Conservation (phyloP, 345 rosid genomes). For the Populus davidiana region DNA sequence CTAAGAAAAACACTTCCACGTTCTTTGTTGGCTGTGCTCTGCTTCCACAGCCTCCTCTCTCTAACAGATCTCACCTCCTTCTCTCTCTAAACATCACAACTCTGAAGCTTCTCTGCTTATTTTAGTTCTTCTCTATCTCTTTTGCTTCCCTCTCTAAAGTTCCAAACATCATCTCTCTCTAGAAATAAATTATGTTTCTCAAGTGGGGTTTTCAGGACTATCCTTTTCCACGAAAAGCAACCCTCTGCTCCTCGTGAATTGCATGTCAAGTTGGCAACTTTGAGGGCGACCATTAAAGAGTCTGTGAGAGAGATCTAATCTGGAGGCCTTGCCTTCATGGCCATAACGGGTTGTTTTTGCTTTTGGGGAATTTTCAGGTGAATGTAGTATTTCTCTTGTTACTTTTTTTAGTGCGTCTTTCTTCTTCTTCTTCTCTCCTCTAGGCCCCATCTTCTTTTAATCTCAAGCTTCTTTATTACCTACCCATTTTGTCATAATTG, state of each 20-base stretch:
- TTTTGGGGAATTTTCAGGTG: conserved; percentile 35
- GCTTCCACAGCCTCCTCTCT: conserved; percentile 26
- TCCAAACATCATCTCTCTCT: background rate
- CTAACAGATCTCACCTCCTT: conserved; percentile 38
- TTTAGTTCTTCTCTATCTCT: conserved; percentile 16
- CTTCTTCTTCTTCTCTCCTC: conserved; percentile 9
- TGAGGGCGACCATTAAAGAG: background rate
- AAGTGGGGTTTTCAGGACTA: conserved; percentile 16
- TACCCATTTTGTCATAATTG: background rate
- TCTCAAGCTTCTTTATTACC: background rate
- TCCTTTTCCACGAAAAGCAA: conserved; percentile 47
- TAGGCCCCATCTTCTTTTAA: background rate
- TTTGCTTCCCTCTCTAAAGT: conserved; percentile 8
- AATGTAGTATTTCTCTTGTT: conserved; percentile 17
- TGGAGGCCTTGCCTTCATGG: conserved; percentile 26
- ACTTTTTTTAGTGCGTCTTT: conserved; percentile 16
- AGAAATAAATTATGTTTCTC: conserved; percentile 2
- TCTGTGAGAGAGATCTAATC: conserved; percentile 33
- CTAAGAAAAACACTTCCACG: too few species aligned
- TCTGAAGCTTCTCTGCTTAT: conserved; percentile 15
- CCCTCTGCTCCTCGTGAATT: conserved; percentile 30
- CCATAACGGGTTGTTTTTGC: conserved; percentile 38
- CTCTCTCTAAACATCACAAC: background rate
- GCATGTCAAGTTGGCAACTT: conserved; percentile 61
- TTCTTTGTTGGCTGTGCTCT: conserved; percentile 43